Evolutionary conservation across 768 basidiomycete species (phyloP).

Genomic region (Xerocomellus chrysenteron): DNA sequence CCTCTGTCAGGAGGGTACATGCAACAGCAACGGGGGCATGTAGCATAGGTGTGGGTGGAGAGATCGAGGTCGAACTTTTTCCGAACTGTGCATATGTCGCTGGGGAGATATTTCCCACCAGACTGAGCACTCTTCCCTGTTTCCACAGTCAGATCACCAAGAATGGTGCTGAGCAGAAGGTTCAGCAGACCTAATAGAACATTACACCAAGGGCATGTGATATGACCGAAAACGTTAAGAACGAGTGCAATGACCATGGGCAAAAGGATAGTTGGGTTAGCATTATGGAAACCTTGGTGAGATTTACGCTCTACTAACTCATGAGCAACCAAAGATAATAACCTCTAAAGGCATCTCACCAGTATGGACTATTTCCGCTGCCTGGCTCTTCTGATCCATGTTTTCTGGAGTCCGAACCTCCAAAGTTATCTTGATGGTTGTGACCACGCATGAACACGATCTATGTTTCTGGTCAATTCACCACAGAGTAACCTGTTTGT

Average conservation of each 20-base stretch:
- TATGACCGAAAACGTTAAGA: neutral
- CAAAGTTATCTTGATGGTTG: neutral
- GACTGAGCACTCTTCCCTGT: neutral
- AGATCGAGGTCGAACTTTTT: slow-evolving; percentile 21
- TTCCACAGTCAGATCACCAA: too few relatives aligned
- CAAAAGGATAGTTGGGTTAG: neutral
- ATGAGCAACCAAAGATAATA: neutral
- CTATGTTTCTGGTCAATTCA: neutral
- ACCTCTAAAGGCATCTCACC: neutral
- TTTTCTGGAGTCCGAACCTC: neutral
- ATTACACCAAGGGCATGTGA: neutral
- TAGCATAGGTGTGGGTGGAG: slow-evolving; percentile 14
- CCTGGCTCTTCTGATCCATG: neutral
- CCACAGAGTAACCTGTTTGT: neutral
- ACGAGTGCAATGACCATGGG: neutral
- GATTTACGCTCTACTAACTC: neutral
- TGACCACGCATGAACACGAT: neutral
- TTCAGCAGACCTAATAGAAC: neutral
- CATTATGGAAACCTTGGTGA: neutral
- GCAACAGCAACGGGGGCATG: slow-evolving; percentile 30
- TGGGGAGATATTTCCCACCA: neutral
- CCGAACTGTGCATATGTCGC: slow-evolving; percentile 18
- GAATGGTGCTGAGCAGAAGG: neutral
- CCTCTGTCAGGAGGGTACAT: slow-evolving; percentile 6
- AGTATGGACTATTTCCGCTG: neutral